Evolutionary conservation across 371 early-diverging fungal species (phyloP).

Genomic region (Mortierella sp.): DNA sequence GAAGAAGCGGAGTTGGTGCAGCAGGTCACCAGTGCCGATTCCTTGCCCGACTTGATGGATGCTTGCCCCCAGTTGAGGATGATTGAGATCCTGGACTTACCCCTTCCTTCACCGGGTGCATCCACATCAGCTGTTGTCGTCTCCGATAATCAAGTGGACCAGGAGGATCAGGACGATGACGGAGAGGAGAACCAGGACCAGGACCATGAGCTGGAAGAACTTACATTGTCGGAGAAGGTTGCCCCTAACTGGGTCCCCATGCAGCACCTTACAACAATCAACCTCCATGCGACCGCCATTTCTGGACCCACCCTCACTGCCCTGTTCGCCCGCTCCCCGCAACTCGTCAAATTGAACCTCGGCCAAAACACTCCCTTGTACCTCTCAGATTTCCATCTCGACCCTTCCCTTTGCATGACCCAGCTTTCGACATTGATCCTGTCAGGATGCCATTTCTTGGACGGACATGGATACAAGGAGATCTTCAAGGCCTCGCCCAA

Average conservation of each 20-base stretch:
- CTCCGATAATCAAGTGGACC: background rate
- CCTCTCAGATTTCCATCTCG: constrained; percentile 37
- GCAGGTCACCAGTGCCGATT: constrained; percentile 34
- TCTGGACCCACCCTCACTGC: constrained; percentile 38
- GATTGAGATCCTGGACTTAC: constrained; percentile 32
- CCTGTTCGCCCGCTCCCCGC: constrained; percentile 35
- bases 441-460: constrained; percentile 43
- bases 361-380: constrained; percentile 34
- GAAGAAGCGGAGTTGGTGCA: constrained; percentile 21
- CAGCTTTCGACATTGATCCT: constrained; percentile 22
- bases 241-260: constrained; percentile 13
- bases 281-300: constrained; percentile 34
- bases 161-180: background rate
- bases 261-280: constrained; percentile 42
- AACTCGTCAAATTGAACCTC: constrained; percentile 34
- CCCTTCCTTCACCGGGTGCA: background rate
- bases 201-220: background rate
- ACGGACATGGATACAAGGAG: constrained; percentile 54
- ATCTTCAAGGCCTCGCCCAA: constrained; percentile 35
- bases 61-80: constrained; percentile 37
- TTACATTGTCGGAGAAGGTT: background rate
- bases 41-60: constrained; percentile 30
- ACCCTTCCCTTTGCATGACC: constrained; percentile 13
- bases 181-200: background rate
- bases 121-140: background rate